Evolutionary conservation across 495 filamentous ascomycete species (phyloP), one percentile per base, ranked within the genome.

Genomic region (Aspergillus bridgeri): DNA sequence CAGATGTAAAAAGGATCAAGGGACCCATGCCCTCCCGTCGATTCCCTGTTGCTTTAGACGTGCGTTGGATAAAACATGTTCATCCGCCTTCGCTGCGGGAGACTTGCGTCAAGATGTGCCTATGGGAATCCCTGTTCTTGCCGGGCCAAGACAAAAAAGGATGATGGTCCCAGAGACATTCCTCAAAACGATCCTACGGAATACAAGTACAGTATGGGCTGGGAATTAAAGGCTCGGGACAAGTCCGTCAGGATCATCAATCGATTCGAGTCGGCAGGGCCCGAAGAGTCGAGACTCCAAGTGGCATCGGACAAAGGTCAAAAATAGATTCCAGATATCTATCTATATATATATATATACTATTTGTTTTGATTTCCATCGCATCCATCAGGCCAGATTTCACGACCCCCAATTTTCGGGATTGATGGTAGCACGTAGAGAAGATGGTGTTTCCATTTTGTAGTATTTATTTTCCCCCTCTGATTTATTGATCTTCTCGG

Each of bases 1-100:
- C 17, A 38, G 24, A 48, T 18, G 49, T n/a, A 53, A 44, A 49
- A 25, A 33, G 23, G 18, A 56, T 48, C 48, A 43, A 49, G 55
- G 55, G 55, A 54, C 58, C 58, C 58, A 45, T 55, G 58, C 47
- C 43, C 51, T 55, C 58, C 58, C 58, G 58, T 56, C 52, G 58
- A 60, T 60, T 60, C 58, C 58, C 53, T 55, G 58, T 18, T 44
- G 27, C 33, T 38, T 38, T 52, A 24, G 52, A 54, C 42, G 42
- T 54, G 52, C 52, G 42, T 54, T 22, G 23, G 42, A 54, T 46
- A 45, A 54, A 54, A 54, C 33, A 23, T 50, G 48, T 50, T 50
- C 52, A 54, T 54, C 33, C 44, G 38, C 50, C 38, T 52, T 33
- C 50, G 52, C 52, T 25, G 52, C 52, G 52, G 52, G 52, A 54